phyloP scores from a whole-genome alignment of 2,329 filamentous ascomycete genomes.

The Venturia pyrina region DNA sequence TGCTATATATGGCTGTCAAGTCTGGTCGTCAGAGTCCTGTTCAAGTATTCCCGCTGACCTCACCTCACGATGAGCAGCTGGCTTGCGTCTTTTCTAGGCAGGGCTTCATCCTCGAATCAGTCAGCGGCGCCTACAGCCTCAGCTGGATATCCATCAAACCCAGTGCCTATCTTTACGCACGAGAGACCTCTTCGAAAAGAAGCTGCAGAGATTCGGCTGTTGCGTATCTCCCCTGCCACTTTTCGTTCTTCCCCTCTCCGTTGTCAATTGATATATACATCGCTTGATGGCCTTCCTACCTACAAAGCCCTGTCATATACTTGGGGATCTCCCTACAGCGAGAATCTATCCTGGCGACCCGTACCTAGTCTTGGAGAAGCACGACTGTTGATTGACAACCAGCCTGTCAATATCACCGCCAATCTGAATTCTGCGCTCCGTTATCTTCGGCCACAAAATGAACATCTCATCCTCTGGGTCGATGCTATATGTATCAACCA shows the following conservation, averaged over 20 bases:
- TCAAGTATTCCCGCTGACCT: neutral
- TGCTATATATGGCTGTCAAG: neutral
- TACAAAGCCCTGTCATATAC: conserved; percentile 2
- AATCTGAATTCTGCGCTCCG: conserved; percentile 10
- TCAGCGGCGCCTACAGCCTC: neutral
- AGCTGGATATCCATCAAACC: neutral
- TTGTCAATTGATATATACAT: neutral
- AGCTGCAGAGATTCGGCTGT: neutral
- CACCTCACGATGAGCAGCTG: neutral
- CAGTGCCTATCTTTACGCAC: neutral
- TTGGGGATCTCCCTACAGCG: neutral
- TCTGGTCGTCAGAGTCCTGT: neutral
- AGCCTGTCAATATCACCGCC: neutral
- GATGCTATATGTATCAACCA: conserved; percentile 9
- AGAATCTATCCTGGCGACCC: neutral
- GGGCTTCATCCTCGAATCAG: neutral
- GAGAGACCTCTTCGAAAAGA: neutral
- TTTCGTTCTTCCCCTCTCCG: neutral
- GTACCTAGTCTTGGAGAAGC: neutral
- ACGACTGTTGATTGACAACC: neutral
- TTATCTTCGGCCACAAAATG: neutral
- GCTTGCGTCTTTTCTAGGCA: neutral
- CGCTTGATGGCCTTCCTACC: neutral
- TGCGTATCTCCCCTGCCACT: neutral
- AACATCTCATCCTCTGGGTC: conserved; percentile 2